Evolutionary conservation across 805 yeast species (phyloP).

Genomic region (Soucietia sequanensis): DNA sequence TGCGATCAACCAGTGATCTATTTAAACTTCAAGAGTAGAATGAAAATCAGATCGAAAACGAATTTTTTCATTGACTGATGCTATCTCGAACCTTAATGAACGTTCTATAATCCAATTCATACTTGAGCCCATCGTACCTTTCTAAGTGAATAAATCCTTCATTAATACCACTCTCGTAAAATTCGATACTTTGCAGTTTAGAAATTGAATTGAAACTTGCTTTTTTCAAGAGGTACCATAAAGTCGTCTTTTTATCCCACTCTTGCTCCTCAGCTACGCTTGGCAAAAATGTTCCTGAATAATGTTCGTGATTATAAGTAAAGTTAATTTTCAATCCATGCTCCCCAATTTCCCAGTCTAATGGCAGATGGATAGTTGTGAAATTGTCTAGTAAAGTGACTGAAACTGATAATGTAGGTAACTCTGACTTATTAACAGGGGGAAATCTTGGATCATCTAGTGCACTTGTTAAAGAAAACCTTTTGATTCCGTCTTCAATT

Average conservation of each 20-base stretch:
- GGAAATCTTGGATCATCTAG: slow-evolving; percentile 75
- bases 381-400: slow-evolving; percentile 68
- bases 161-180: slow-evolving; percentile 26
- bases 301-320: slow-evolving; percentile 31
- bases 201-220: slow-evolving; percentile 48
- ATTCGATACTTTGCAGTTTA: slow-evolving; percentile 15
- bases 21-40: too few relatives aligned
- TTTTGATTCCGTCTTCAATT: slow-evolving; percentile 55
- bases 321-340: slow-evolving; percentile 77
- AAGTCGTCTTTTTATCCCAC: slow-evolving; percentile 74
- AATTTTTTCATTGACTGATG: slow-evolving; percentile 1
- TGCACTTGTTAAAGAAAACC: slow-evolving; percentile 63
- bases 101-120: slow-evolving; percentile 22
- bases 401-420: slow-evolving; percentile 52
- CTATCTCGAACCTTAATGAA: slow-evolving; percentile 14
- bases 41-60: too few relatives aligned
- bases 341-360: slow-evolving; percentile 77
- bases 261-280: slow-evolving; percentile 86
- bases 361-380: slow-evolving; percentile 47
- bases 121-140: slow-evolving; percentile 37
- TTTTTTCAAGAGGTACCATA: slow-evolving; percentile 67
- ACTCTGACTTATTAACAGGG: slow-evolving; percentile 58
- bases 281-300: slow-evolving; percentile 84
- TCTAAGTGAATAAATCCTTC: slow-evolving; percentile 34
- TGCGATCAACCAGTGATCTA: neutral